A percentile compares a stretch with the other conserved stretches of the same genome.
Conservation (phyloP, 306 rosid species). For the Begonia fuchsioides region DNA sequence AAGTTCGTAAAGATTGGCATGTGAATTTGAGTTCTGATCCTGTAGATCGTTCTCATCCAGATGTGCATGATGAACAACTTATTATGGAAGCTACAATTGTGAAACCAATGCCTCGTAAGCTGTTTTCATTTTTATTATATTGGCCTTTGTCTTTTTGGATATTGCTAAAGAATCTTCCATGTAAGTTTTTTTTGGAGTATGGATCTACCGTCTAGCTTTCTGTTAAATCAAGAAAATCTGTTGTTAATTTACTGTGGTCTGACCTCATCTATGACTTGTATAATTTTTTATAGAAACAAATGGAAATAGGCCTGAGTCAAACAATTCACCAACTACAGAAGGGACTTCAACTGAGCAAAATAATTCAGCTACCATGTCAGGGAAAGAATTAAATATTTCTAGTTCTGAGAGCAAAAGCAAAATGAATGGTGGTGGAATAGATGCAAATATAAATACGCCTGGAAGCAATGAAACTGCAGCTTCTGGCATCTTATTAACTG, state of each 20-base stretch:
- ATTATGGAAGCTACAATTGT: slow-evolving; percentile 35
- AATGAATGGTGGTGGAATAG: slow-evolving; percentile 22
- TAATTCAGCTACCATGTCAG: slow-evolving; percentile 13
- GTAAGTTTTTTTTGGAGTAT: slow-evolving; percentile 7
- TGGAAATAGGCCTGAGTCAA: slow-evolving; percentile 23
- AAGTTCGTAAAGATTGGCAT: slow-evolving; percentile 67
- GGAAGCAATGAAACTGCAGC: slow-evolving; percentile 28
- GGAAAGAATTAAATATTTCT: slow-evolving; percentile 8
- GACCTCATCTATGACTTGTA: slow-evolving; percentile 8
- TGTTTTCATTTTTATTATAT: neutral
- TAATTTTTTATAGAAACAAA: slow-evolving; percentile 34
- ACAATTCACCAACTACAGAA: slow-evolving; percentile 22
- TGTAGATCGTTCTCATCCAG: slow-evolving; percentile 84
- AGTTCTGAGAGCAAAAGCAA: slow-evolving; percentile 12
- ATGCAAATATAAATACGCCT: slow-evolving; percentile 38
- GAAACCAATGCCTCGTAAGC: slow-evolving; percentile 44
- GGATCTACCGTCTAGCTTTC: slow-evolving; percentile 11
- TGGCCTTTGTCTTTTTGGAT: slow-evolving; percentile 3
- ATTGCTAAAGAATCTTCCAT: slow-evolving; percentile 1
- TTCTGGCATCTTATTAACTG: slow-evolving; percentile 23
- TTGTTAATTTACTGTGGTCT: slow-evolving; percentile 4
- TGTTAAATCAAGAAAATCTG: slow-evolving; percentile 7
- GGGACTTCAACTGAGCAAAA: slow-evolving; percentile 17
- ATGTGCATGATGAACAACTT: slow-evolving; percentile 68
- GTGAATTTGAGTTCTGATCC: slow-evolving; percentile 63